phyloP scores from a whole-genome alignment of 441 rosid species.

The Erysimum pusillum region DNA sequence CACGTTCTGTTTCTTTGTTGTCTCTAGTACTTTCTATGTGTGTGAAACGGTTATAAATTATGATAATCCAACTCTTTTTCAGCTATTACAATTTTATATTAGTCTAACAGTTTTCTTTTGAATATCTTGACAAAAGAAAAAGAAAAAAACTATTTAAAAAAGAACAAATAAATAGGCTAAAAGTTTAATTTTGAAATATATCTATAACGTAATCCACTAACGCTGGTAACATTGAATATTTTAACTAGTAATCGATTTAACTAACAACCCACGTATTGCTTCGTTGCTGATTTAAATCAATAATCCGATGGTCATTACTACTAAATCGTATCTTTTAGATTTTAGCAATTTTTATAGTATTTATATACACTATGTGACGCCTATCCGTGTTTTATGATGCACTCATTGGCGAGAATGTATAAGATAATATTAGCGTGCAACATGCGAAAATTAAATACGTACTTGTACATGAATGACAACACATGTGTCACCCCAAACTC shows the following conservation, averaged over 20 bases:
- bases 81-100: neutral
- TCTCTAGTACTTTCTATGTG: neutral
- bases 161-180: neutral
- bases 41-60: neutral
- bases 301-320: neutral
- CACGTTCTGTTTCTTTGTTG: neutral
- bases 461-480: constrained; percentile 18
- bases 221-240: neutral
- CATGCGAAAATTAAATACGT: constrained; percentile 37
- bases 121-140: no score
- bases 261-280: neutral
- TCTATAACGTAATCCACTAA: neutral
- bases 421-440: constrained; percentile 37
- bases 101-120: neutral
- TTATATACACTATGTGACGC: neutral
- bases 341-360: neutral
- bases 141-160: no score
- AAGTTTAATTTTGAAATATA: neutral
- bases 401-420: neutral
- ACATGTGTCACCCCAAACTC: constrained; percentile 8
- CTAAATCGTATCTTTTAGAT: constrained; percentile 1
- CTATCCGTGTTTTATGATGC: neutral
- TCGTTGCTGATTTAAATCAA: constrained; percentile 8
- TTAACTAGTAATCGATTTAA: neutral
- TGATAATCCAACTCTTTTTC: neutral